These are phyloP conservation scores for Gymnopus androsaceus DNA, from an alignment of 1,284 basidiomycete species.

Conservation along the genomic window DNA sequence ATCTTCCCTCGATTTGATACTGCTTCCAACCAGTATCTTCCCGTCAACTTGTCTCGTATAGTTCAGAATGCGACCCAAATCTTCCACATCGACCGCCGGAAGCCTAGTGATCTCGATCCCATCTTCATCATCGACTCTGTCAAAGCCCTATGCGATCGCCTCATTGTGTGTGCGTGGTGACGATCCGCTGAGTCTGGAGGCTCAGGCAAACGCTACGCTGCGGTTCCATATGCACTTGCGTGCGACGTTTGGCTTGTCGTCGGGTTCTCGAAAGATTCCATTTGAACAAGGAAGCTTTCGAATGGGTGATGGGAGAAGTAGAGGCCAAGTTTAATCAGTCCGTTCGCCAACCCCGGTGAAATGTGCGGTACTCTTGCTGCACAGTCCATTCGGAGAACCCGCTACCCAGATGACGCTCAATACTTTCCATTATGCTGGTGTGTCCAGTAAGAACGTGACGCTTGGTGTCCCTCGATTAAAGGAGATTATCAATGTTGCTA, in stretches of 20 bases:
- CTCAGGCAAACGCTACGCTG: slow-evolving; percentile 88
- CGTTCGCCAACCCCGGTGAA: slow-evolving; percentile 90
- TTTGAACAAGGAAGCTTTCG: slow-evolving; percentile 89
- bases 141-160: slow-evolving; percentile 65
- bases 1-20: slow-evolving; percentile 84
- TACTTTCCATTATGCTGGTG: slow-evolving; percentile 99
- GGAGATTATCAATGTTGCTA: slow-evolving; percentile 99
- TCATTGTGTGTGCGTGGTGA: slow-evolving; percentile 89
- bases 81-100: slow-evolving; percentile 94
- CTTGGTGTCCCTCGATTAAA: slow-evolving; percentile 97
- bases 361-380: slow-evolving; percentile 99
- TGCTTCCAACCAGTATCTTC: slow-evolving; percentile 76
- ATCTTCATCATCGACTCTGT: slow-evolving; percentile 84
- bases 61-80: slow-evolving; percentile 96
- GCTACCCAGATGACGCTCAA: slow-evolving; percentile 99
- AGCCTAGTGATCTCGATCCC: slow-evolving; percentile 92
- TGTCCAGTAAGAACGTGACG: slow-evolving; percentile 96
- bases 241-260: slow-evolving; percentile 82
- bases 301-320: slow-evolving; percentile 97
- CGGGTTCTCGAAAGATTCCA: slow-evolving; percentile 87
- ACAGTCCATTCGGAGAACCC: slow-evolving; percentile 98
- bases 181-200: slow-evolving; percentile 72
- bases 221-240: slow-evolving; percentile 93
- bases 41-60: slow-evolving; percentile 93
- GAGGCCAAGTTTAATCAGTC: slow-evolving; percentile 94